Evolutionary conservation across 768 basidiomycete species (phyloP), one percentile per base, ranked within the genome.

Genomic region (Phlebiopsis gigantea): DNA sequence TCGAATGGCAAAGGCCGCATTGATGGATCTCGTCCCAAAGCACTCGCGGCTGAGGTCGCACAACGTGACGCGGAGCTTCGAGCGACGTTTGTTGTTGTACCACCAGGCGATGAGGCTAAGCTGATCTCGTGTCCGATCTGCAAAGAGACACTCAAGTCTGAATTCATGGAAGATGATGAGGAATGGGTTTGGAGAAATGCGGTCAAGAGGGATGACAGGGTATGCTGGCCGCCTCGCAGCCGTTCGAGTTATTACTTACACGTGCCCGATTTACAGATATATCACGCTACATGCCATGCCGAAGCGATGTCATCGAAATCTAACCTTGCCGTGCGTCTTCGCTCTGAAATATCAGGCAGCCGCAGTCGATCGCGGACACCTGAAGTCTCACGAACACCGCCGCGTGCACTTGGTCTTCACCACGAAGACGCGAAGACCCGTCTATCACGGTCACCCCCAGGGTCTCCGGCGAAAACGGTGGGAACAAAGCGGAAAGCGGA

Each of bases 131-230:
- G 96, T 77, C 93, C 94, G 24, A 90, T 99, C 63, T 99, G 97
- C 83, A 97, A 96, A 77, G 96, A 99, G 72, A 72, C 70, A 55
- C 79, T 98, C 70, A 90, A 92, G 76, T 83, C 86, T 62, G 96
- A 97, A 75, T 98, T 90, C 69, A 71, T 86, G 56, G 93, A 98
- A 68, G 95, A 97, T 47, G 93, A 95, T 59, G 96, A 98, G 74
- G 96, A 97, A 59, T 98, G 95, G 95, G 88, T 97, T 12, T 99
- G 93, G 93, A 83, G 81, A 68, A 96, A 99, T 66, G 93, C 95
- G 0, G 77, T 92, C 19, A 82, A 78, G 70, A 85, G 87, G 59
- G 91, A 96, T 61, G 89, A 88, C 56, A 82, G 81, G 76, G 93
- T 93, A 69, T 54, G 85, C 73, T n/a, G 24, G 42, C 57, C 34